Conservation (phyloP, 2,329 filamentous ascomycete genomes). For the Arthroderma uncinatum region DNA sequence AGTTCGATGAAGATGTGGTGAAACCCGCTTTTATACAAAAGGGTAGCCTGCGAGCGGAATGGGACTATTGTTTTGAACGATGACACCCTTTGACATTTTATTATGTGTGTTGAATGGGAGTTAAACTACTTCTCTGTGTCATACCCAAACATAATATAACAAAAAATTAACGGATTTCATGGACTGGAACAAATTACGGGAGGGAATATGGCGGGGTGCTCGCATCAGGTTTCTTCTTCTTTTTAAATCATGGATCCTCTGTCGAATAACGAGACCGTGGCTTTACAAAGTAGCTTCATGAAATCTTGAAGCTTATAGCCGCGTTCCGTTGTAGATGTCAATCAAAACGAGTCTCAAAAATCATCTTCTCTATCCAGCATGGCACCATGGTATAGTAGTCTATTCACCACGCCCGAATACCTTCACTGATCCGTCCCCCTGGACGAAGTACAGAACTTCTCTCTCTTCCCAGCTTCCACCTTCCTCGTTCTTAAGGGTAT, state of each 20-base stretch:
- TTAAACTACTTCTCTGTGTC: constrained; percentile 1
- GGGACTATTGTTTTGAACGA: constrained; percentile 27
- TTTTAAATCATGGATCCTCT: neutral
- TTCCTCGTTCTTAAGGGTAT: constrained; percentile 17
- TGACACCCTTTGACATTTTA: constrained; percentile 5
- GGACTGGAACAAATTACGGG: constrained; percentile 2
- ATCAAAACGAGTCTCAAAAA: neutral
- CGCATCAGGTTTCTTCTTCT: neutral
- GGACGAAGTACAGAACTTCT: constrained; percentile 73
- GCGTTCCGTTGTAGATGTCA: neutral
- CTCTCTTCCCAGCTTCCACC: constrained; percentile 39
- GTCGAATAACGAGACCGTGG: neutral
- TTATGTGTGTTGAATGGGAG: constrained; percentile 2
- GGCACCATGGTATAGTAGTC: neutral
- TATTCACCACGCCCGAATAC: constrained; percentile 72
- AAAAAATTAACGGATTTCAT: constrained; percentile 6
- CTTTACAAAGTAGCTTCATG: neutral
- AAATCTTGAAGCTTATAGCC: neutral
- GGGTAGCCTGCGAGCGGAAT: constrained; percentile 56
- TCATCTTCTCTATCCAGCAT: neutral
- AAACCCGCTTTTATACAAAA: neutral
- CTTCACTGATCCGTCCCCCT: constrained; percentile 63
- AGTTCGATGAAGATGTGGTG: constrained; percentile 12
- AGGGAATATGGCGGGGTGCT: neutral
- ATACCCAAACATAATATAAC: constrained; percentile 6